A percentile compares a stretch with the other conserved stretches of the same genome.
phyloP scores from a whole-genome alignment of 2,329 filamentous ascomycete species.

The Metarhizium anisopliae region DNA sequence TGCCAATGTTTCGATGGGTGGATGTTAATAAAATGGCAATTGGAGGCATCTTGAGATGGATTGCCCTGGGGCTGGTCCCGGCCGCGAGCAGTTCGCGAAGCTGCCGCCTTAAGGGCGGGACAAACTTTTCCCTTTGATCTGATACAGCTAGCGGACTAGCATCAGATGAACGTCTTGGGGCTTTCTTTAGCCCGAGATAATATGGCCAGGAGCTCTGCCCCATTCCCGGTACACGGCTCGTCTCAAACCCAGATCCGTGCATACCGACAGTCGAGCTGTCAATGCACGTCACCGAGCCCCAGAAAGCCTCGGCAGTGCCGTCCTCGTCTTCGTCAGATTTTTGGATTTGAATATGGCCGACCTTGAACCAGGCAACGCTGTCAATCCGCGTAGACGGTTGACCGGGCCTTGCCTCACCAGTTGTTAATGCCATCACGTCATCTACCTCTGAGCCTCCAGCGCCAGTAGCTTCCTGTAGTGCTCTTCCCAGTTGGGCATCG shows the following conservation, averaged over 20 bases:
- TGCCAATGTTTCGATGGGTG: conserved; percentile 88
- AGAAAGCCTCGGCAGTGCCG: conserved; percentile 57
- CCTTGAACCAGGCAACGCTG: conserved; percentile 84
- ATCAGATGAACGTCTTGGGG: conserved; percentile 39
- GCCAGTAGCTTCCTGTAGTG: conserved; percentile 62
- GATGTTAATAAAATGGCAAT: conserved; percentile 83
- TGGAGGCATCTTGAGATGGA: conserved; percentile 79
- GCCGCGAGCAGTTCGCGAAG: conserved; percentile 79
- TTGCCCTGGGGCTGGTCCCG: conserved; percentile 77
- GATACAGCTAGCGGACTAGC: conserved; percentile 30
- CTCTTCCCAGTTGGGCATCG: conserved; percentile 74
- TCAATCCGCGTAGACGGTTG: conserved; percentile 30
- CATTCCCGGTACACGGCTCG: conserved; percentile 68
- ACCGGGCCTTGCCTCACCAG: conserved; percentile 19
- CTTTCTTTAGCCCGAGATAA: conserved; percentile 70
- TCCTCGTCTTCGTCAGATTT: conserved; percentile 47
- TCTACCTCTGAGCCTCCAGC: conserved; percentile 60
- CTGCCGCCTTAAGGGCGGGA: conserved; percentile 56
- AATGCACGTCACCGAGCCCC: conserved; percentile 80
- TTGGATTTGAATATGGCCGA: conserved; percentile 60
- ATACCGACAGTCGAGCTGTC: conserved; percentile 82
- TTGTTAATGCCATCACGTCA: conserved; percentile 52
- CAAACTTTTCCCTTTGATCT: conserved; percentile 39
- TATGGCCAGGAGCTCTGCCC: conserved; percentile 78
- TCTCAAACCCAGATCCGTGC: conserved; percentile 82